Base-by-base conservation (phyloP, 1,284 basidiomycete species). In the Pseudozyma sp. region DNA sequence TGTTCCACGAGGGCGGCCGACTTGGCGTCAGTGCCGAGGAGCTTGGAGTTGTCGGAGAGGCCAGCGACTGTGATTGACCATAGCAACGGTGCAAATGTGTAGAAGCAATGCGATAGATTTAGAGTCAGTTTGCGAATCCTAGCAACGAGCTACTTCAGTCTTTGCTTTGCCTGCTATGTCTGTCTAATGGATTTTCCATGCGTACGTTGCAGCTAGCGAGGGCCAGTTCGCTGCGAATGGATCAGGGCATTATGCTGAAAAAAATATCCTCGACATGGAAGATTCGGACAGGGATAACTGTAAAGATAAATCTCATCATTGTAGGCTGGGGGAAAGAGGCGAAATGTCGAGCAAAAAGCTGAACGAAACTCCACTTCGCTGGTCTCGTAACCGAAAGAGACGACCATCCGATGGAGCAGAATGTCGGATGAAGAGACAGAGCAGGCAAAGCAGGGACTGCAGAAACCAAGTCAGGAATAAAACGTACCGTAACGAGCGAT, bases 401-500 rank as follows among this genome's bases (percentile, higher is more conserved):
- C 24, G 10, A 37, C 35, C 2, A 37, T 10, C 35, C 8, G 14
- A 37, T 4, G 34, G 24, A 24, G 24, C 24, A 24, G 24, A 24
- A 24, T 4, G 35, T 37, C 35, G 35, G 5, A 37, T 13, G 47
- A 13, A 34, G 51, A 50, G 43, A 46, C 51, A 42, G 33, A 29
- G 45, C 37, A 52, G 51, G 10, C 40, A n/a, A 42, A 42, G 16
- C 40, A 10, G 24, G 4, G 24, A 24, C 24, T 24, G 24, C 24
- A 24, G 4, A 37, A 3, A 10, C 34, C 7, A 29, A 2, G 33
- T n/a, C 14, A 29, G 29, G 6, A 24, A 4, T n/a, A 33, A 35
- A 17, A 91, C 94, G 90, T 86, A 97, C 95, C 81, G 87, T 97
- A 95, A 75, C 90, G 90, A 54, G 92, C 91, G 85, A 98, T 94